Evolutionary conservation across 495 filamentous ascomycete species (phyloP), one percentile per base, ranked within the genome.

Genomic region (Tuber indicum): DNA sequence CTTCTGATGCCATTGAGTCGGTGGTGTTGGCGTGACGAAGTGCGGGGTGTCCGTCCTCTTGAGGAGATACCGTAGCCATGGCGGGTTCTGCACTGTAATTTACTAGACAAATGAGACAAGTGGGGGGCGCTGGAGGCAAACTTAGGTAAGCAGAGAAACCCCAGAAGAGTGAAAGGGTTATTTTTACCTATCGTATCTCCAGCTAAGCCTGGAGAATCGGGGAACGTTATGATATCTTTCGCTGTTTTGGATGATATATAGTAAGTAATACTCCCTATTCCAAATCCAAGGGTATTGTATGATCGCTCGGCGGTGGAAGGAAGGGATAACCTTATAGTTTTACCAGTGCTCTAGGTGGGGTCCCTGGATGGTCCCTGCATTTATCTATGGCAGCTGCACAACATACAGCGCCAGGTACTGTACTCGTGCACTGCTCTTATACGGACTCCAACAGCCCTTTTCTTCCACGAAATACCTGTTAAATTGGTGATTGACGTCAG

Each of bases 1-100:
- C 77, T n/a, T 72, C 75, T 8, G 79, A 80, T 17, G 78, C 70
- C 45, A 73, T 74, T 26, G 78, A 77, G 70, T 71, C 62, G 72
- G 74, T 39, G 12, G 72, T 76, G 58, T 36, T 36, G 23, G 74
- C 77, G 19, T 70, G 72, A n/a, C 71, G 79, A 14, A 52, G 43
- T 10, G 77, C n/a, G 39, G 75, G 66, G 19, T 80, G 70, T 46
- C 72, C 72, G n/a, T 66, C 58, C 26, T 36, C 14, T 5, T 66
- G 58, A 8, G 58, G 26, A 26, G 32, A 66, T 26, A 26, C 16
- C 26, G 58, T 2, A 66, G 58, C 58, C 58, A 66, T 66, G 58
- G 58, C 58, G 58, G 12, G 4, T 66, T 32, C 58, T 17, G 32
- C 12, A 17, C n/a, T 9, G 52, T 62, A 62, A 16, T 6, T 39